These are phyloP conservation scores for Flaveria bidentis DNA, from an alignment of 129 eudicot species.

Conservation along the genomic window DNA sequence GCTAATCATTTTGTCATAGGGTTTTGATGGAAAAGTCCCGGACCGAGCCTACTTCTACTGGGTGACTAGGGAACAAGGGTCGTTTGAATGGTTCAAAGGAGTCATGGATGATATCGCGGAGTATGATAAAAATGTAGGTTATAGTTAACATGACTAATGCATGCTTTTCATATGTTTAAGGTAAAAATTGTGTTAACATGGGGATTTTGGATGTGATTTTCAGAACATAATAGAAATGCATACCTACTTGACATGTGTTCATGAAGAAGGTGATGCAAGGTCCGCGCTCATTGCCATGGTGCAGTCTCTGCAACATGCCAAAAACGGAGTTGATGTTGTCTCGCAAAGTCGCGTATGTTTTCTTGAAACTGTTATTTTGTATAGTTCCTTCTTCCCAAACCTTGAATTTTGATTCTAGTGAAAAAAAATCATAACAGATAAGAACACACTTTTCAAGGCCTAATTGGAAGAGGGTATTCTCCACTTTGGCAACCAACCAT, in stretches of 20 bases:
- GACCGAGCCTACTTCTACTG: constrained; percentile 92
- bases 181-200: neutral
- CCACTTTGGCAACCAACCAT: constrained; percentile 56
- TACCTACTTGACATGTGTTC: constrained; percentile 88
- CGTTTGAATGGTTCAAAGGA: constrained; percentile 97
- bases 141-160: neutral
- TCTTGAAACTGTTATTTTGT: neutral
- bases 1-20: constrained; percentile 20
- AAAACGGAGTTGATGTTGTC: constrained; percentile 93
- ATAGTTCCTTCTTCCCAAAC: neutral
- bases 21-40: constrained; percentile 49
- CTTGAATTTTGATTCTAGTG: constrained; percentile 9
- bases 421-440: constrained; percentile 49
- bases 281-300: constrained; percentile 97
- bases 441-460: constrained; percentile 96
- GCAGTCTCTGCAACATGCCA: constrained; percentile 91
- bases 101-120: constrained; percentile 97
- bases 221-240: constrained; percentile 95
- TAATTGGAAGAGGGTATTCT: constrained; percentile 90
- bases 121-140: constrained; percentile 64
- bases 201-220: constrained; percentile 17
- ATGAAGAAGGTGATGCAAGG: constrained; percentile 98
- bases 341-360: constrained; percentile 83
- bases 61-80: constrained; percentile 97
- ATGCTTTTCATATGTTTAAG: neutral